These are phyloP conservation scores for Epichloe hybrida DNA, from an alignment of 2,329 filamentous ascomycete genomes.

Conservation along the genomic window DNA sequence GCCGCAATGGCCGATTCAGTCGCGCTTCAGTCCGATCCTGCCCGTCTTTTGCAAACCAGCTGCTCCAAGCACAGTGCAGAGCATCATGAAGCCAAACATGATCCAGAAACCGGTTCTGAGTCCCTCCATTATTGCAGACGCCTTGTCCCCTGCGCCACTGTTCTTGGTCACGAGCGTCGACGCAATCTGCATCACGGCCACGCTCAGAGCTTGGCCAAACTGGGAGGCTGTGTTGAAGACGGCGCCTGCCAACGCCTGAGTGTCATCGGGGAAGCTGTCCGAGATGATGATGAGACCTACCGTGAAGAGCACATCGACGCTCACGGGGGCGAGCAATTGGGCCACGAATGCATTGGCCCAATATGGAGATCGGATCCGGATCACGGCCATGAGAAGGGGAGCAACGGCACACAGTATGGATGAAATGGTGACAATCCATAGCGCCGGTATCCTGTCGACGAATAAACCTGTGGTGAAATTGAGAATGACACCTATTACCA, in stretches of 20 bases:
- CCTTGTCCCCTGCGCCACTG: conserved; percentile 11
- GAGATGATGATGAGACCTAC: conserved; percentile 40
- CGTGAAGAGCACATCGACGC: conserved; percentile 38
- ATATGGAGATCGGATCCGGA: conserved; percentile 33
- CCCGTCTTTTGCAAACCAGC: conserved; percentile 29
- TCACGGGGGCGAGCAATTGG: conserved; percentile 27
- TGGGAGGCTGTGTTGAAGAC: conserved; percentile 48
- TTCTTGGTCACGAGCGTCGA: conserved; percentile 24
- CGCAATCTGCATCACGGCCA: conserved; percentile 34
- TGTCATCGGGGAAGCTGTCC: conserved; percentile 40
- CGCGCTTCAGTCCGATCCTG: conserved; percentile 32
- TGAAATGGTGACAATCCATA: conserved; percentile 25
- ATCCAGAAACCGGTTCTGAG: conserved; percentile 38
- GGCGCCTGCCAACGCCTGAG: conserved; percentile 44
- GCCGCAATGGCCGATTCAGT: conserved; percentile 10
- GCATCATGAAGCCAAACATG: conserved; percentile 33
- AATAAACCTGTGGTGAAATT: conserved; percentile 31
- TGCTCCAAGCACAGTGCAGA: conserved; percentile 23
- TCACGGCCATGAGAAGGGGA: conserved; percentile 42
- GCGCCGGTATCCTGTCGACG: conserved; percentile 26
- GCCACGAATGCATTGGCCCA: conserved; percentile 35
- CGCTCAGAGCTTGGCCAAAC: conserved; percentile 37
- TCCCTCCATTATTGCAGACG: conserved; percentile 28
- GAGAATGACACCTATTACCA: conserved; percentile 28
- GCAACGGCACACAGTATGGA: conserved; percentile 29